Conservation (phyloP, 1,284 basidiomycete species). For the Cryptococcus sp. region DNA sequence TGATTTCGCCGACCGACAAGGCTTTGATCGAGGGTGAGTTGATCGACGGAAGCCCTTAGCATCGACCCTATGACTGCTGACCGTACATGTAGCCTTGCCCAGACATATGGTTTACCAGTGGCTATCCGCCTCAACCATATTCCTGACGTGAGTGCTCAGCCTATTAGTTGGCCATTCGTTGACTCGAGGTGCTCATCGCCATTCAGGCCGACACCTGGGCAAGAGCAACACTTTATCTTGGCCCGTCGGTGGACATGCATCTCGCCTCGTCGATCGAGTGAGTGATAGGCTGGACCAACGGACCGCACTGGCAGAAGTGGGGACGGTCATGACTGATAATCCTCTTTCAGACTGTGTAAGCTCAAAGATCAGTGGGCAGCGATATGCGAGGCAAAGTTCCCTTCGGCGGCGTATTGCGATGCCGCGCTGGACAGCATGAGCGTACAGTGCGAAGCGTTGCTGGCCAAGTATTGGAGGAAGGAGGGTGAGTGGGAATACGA, state of each 20-base stretch:
- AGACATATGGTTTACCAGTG: constrained; percentile 33
- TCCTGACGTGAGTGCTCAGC: constrained; percentile 23
- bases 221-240: constrained; percentile 33
- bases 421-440: constrained; percentile 33
- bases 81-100: constrained; percentile 18
- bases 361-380: constrained; percentile 42
- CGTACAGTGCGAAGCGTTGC: constrained; percentile 26
- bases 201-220: constrained; percentile 36
- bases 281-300: neutral
- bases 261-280: constrained; percentile 39
- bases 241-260: constrained; percentile 38
- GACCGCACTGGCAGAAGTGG: too few relatives aligned
- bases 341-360: constrained; percentile 28
- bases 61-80: neutral
- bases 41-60: neutral
- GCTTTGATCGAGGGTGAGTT: constrained; percentile 36
- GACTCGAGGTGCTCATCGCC: neutral
- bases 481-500: constrained; percentile 20
- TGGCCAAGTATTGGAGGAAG: constrained; percentile 33
- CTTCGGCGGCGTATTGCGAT: constrained; percentile 30
- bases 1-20: constrained; percentile 4
- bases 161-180: neutral
- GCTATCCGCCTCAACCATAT: constrained; percentile 32
- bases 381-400: constrained; percentile 24
- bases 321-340: neutral